Conservation (phyloP, 768 basidiomycete species). For the Lentinula sp. region DNA sequence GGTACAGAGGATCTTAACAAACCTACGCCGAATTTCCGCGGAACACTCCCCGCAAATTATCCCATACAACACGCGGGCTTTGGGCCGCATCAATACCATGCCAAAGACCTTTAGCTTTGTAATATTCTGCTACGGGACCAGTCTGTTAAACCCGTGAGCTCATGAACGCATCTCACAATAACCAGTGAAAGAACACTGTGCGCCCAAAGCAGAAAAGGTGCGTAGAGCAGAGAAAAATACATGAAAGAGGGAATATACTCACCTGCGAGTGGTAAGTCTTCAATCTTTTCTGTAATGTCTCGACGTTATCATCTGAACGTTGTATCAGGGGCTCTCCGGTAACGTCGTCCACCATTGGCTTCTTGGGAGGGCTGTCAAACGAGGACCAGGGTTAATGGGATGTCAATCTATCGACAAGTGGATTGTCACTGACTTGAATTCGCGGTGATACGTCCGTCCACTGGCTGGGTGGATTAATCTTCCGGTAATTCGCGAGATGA, state of each 20-base stretch:
- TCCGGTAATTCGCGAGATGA: conserved; percentile 97
- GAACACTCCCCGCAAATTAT: conserved; percentile 65
- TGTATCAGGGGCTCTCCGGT: conserved; percentile 96
- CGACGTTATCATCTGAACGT: conserved; percentile 96
- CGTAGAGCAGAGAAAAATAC: background rate
- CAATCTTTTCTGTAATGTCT: conserved; percentile 88
- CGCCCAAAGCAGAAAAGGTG: too few relatives aligned
- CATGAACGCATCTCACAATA: background rate
- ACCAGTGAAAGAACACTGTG: too few relatives aligned
- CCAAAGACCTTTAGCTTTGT: conserved; percentile 90
- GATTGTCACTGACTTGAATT: conserved; percentile 73
- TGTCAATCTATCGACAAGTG: background rate
- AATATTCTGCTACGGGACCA: conserved; percentile 93
- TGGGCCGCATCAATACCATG: conserved; percentile 90
- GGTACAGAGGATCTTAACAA: too few relatives aligned
- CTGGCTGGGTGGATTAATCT: conserved; percentile 86
- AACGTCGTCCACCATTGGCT: conserved; percentile 86
- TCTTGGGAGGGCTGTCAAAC: conserved; percentile 85
- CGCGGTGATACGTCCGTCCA: conserved; percentile 91
- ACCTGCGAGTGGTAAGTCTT: conserved; percentile 61
- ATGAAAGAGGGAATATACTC: background rate
- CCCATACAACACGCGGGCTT: conserved; percentile 90
- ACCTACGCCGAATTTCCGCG: conserved; percentile 15
- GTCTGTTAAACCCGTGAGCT: conserved; percentile 52
- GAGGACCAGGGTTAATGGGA: conserved; percentile 8